phyloP scores from a whole-genome alignment of 179 eudicot species.

The Heliamphora pulchella region DNA sequence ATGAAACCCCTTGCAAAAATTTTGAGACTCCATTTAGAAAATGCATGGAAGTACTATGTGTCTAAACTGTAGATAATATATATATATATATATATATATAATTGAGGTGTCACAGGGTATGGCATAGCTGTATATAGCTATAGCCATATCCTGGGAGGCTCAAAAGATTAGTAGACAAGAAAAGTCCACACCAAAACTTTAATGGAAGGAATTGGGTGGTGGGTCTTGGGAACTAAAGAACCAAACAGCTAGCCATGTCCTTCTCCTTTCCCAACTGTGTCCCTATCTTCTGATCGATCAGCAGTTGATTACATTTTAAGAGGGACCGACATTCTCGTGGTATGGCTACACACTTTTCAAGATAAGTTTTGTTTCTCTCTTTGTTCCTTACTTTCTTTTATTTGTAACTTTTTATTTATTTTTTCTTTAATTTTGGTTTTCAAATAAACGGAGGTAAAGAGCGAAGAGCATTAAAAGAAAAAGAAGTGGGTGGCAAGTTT shows the following conservation, averaged over 20 bases:
- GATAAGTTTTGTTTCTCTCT: background rate
- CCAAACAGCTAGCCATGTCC: conserved; percentile 23
- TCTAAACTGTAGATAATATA: too few relatives aligned
- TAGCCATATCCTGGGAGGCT: too few relatives aligned
- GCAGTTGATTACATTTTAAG: conserved; percentile 18
- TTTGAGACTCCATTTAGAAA: too few relatives aligned
- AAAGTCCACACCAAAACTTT: too few relatives aligned
- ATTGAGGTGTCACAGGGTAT: too few relatives aligned
- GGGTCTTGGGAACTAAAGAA: background rate
- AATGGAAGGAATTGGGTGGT: background rate
- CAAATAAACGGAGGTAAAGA: background rate
- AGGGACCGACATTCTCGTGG: conserved; percentile 57
- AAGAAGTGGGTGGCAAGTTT: conserved; percentile 8
- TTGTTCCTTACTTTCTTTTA: too few relatives aligned
- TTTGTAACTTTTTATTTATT: background rate
- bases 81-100: too few relatives aligned
- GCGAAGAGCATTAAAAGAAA: conserved; percentile 7
- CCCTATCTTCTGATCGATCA: too few relatives aligned
- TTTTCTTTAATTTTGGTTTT: conserved; percentile 5
- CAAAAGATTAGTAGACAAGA: too few relatives aligned
- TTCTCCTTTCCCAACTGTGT: conserved; percentile 20
- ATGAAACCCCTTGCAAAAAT: too few relatives aligned
- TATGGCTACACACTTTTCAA: conserved; percentile 33
- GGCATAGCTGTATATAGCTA: too few relatives aligned
- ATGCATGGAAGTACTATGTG: too few relatives aligned